A percentile compares a stretch with the other conserved stretches of the same genome.
These are phyloP conservation scores for Chrysopogon serrulatus DNA, from an alignment of 176 grass and related monocot genomes.

Conservation along the genomic window DNA sequence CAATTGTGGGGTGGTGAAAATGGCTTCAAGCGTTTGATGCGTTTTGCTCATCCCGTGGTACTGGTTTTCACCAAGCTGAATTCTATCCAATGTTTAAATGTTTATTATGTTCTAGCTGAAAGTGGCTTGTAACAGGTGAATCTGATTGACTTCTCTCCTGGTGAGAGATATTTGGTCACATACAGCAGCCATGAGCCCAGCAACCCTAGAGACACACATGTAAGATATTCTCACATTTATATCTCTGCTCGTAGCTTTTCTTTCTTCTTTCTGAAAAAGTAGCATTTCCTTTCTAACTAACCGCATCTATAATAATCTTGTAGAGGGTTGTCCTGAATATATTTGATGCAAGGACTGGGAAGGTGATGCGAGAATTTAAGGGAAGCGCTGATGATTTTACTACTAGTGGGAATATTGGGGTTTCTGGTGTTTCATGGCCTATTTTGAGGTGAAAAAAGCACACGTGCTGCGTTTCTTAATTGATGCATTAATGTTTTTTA, in stretches of 20 bases:
- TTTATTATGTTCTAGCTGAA: conserved; percentile 3
- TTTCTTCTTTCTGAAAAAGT: neutral
- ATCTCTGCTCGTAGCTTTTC: neutral
- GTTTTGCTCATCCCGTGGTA: conserved; percentile 76
- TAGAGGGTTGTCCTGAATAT: conserved; percentile 81
- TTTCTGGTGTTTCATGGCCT: conserved; percentile 87
- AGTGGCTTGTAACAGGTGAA: conserved; percentile 61
- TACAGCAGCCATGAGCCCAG: conserved; percentile 92
- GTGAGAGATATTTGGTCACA: conserved; percentile 75
- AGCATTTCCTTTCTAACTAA: neutral
- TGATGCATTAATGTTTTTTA: neutral
- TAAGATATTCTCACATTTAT: conserved; percentile 32
- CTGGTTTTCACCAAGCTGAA: neutral
- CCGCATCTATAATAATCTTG: neutral
- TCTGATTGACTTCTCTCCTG: conserved; percentile 88
- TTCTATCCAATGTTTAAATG: neutral
- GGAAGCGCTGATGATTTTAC: conserved; percentile 79
- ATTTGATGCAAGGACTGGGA: conserved; percentile 84
- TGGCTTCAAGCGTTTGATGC: conserved; percentile 71
- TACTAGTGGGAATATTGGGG: conserved; percentile 52
- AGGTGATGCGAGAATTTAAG: conserved; percentile 88
- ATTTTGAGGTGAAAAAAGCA: conserved; percentile 67
- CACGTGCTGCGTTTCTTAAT: neutral
- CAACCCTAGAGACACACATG: conserved; percentile 84
- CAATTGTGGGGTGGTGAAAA: conserved; percentile 79